Evolutionary conservation across 2,329 filamentous ascomycete species (phyloP), one percentile per base, ranked within the genome.

Genomic region (Xylaria sp.): DNA sequence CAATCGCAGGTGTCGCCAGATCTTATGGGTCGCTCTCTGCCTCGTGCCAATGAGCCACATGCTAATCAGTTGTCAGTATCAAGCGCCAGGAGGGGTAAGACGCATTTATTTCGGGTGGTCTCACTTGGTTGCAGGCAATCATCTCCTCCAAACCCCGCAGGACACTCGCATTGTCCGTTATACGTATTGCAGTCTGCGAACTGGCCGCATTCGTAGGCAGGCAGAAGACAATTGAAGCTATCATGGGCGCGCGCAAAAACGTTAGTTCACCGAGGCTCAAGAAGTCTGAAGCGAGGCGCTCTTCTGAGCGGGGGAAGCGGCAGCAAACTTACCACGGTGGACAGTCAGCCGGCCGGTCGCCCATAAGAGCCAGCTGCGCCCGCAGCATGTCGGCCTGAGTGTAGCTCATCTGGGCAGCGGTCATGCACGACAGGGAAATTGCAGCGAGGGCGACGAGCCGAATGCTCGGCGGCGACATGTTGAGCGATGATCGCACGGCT

Each of bases 151-250:
- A 97, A 99, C 43, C 96, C 96, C 20, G 93, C 86, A 9, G 95
- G 94, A 80, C 96, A 99, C 68, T 91, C 88, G 82, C 96, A 99
- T 85, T 97, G 94, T 59, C 96, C 96, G 76, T 94, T 97, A 77
- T 90, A 94, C 77, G 91, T 89, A 80, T 96, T 97, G 81, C 96
- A 99, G 41, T 90, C 86, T 43, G 94, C 92, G 79, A 92, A 99
- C 82, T 99, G 96, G 71, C 93, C 90, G 81, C 96, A 99, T 71
- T 90, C 90, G 80, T 97, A 97, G 71, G 93, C 93, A 33, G 96
- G 94, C 18, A 99, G 88, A 67, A 98, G 92, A 83, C 96, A 99
- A 88, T 99, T 98, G 87, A 99, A 99, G 85, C 96, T 95, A 73
- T 75, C 10, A 78, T 80, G 67, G 76, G 48, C 31, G 41, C 48